Conservation (phyloP, 2,329 filamentous ascomycete genomes). For the Daldinia sp. region DNA sequence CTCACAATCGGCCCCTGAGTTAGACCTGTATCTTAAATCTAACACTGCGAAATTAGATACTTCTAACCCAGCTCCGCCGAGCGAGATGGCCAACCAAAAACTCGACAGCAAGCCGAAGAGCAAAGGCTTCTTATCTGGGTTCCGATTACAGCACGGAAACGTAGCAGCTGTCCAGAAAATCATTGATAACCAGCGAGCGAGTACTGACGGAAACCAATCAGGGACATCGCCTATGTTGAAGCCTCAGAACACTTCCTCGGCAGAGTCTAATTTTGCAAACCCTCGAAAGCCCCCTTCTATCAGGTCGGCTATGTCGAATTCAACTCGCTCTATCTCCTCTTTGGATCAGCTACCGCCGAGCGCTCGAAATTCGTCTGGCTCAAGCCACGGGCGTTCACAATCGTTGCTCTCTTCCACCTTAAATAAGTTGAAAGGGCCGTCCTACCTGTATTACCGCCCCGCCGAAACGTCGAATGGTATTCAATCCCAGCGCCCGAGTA, state of each 20-base stretch:
- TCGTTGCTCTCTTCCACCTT: slow-evolving; percentile 45
- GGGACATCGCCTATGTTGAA: slow-evolving; percentile 32
- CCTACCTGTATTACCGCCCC: slow-evolving; percentile 44
- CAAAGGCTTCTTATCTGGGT: slow-evolving; percentile 44
- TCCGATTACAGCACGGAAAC: slow-evolving; percentile 43
- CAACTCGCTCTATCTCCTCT: slow-evolving; percentile 44
- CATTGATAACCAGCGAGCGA: slow-evolving; percentile 31
- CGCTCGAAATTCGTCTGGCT: slow-evolving; percentile 36
- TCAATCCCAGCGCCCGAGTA: slow-evolving; percentile 29
- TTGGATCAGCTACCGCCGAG: slow-evolving; percentile 39
- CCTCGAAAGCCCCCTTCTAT: slow-evolving; percentile 43
- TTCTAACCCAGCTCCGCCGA: slow-evolving; percentile 21
- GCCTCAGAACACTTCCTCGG: slow-evolving; percentile 15
- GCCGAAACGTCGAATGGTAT: slow-evolving; percentile 26
- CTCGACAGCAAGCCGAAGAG: slow-evolving; percentile 42
- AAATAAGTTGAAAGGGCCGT: slow-evolving; percentile 45
- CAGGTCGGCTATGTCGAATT: slow-evolving; percentile 41
- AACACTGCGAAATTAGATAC: slow-evolving; percentile 32
- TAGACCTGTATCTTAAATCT: slow-evolving; percentile 36
- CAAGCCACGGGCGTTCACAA: slow-evolving; percentile 44
- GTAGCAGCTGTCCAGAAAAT: slow-evolving; percentile 41
- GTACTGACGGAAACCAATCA: slow-evolving; percentile 29
- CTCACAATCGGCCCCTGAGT: slow-evolving; percentile 42
- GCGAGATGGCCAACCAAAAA: slow-evolving; percentile 35
- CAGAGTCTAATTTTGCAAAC: slow-evolving; percentile 33